These are phyloP conservation scores for Fraxinus albicans DNA, from an alignment of 305 asterid species.

Conservation along the genomic window DNA sequence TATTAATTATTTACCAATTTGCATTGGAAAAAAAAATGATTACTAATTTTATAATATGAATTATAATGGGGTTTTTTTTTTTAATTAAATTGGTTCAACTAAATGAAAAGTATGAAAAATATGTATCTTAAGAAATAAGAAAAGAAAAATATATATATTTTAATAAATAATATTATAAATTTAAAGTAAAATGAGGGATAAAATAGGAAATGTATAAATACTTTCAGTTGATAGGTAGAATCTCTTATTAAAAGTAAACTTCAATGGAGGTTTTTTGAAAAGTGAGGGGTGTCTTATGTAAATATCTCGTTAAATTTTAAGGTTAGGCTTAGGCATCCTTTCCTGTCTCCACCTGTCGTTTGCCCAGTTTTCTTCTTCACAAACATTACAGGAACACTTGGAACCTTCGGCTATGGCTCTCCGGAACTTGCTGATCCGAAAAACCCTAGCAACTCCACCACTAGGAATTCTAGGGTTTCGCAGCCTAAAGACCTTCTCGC, in stretches of 20 bases:
- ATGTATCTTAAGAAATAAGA: not conserved
- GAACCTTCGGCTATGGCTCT: conserved; percentile 51
- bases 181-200: not conserved
- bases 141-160: no score
- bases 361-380: conserved; percentile 4
- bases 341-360: not conserved
- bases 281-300: not conserved
- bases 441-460: conserved; percentile 31
- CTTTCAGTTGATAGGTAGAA: not conserved
- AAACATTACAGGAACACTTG: not conserved
- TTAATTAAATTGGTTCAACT: no score
- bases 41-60: no score
- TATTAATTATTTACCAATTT: not conserved
- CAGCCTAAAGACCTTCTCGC: conserved; percentile 59
- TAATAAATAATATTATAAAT: no score
- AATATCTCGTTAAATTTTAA: not conserved
- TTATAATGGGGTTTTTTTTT: no score
- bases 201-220: not conserved
- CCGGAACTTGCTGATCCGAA: conserved; percentile 50
- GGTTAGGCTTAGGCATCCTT: not conserved
- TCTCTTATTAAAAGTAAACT: not conserved
- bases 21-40: no score
- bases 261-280: not conserved
- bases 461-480: conserved; percentile 37
- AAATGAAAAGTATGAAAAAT: no score